Percentiles rank a stretch among this genome's conserved stretches.
phyloP scores from a whole-genome alignment of 495 filamentous ascomycete species.

The Xylaria cubensis region DNA sequence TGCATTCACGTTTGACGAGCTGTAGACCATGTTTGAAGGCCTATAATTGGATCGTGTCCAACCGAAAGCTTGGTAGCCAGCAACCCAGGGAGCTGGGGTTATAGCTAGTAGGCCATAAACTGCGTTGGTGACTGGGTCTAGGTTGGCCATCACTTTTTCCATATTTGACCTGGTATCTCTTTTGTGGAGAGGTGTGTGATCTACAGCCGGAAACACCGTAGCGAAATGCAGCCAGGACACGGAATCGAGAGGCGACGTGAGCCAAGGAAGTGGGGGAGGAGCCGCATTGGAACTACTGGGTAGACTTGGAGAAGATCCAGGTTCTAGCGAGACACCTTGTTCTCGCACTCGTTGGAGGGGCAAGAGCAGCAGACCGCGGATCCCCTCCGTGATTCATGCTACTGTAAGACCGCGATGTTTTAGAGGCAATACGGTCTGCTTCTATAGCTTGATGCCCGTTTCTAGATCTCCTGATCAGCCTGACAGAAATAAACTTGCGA shows the following conservation, averaged over 20 bases:
- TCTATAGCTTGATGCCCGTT: slow-evolving; percentile 9
- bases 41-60: background rate
- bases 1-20: slow-evolving; percentile 29
- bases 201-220: slow-evolving; percentile 37
- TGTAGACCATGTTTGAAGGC: slow-evolving; percentile 15
- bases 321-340: background rate
- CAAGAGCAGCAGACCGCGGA: background rate
- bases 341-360: background rate
- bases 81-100: slow-evolving; percentile 11
- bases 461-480: slow-evolving; percentile 28
- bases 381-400: slow-evolving; percentile 12
- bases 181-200: slow-evolving; percentile 39
- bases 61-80: slow-evolving; percentile 16
- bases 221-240: slow-evolving; percentile 21
- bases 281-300: slow-evolving; percentile 14
- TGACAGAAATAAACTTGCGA: slow-evolving; percentile 9
- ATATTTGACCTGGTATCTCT: slow-evolving; percentile 28
- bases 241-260: slow-evolving; percentile 11
- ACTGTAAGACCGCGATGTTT: background rate
- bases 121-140: slow-evolving; percentile 21
- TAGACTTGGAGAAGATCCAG: slow-evolving; percentile 5
- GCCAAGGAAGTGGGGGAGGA: slow-evolving; percentile 22
- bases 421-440: slow-evolving; percentile 4
- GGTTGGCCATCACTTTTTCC: slow-evolving; percentile 28
- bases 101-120: slow-evolving; percentile 20